phyloP scores from a whole-genome alignment of 768 basidiomycete species.

The Rhizopogon vinicolor region DNA sequence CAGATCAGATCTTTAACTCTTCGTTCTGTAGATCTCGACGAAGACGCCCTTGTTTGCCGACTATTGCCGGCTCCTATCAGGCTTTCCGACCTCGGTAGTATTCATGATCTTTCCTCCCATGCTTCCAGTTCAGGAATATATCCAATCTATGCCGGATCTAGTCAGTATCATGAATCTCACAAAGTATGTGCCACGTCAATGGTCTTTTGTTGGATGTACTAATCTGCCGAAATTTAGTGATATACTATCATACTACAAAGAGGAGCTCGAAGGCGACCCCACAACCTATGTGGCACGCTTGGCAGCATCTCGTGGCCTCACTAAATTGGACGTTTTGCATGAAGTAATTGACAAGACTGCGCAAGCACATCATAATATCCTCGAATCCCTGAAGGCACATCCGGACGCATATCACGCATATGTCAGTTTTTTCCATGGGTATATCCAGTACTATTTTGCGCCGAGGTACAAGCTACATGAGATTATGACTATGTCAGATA shows the following conservation, averaged over 20 bases:
- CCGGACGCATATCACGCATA: slow-evolving; percentile 11
- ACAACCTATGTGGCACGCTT: slow-evolving; percentile 31
- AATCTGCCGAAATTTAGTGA: slow-evolving; percentile 23
- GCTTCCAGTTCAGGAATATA: slow-evolving; percentile 23
- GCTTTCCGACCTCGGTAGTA: slow-evolving; percentile 21
- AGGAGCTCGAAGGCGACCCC: slow-evolving; percentile 31
- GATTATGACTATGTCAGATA: too few relatives aligned
- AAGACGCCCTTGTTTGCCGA: slow-evolving; percentile 10
- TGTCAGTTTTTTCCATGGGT: slow-evolving; percentile 11
- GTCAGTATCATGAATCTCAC: neutral
- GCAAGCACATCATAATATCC: slow-evolving; percentile 10
- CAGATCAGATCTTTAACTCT: neutral
- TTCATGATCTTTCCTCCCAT: slow-evolving; percentile 27
- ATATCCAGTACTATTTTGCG: slow-evolving; percentile 20
- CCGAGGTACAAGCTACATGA: too few relatives aligned
- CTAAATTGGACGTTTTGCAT: slow-evolving; percentile 24
- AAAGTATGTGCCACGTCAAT: neutral
- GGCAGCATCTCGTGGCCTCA: slow-evolving; percentile 16
- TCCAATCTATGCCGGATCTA: slow-evolving; percentile 29
- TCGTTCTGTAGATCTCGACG: neutral
- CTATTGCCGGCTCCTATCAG: slow-evolving; percentile 15
- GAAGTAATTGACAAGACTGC: slow-evolving; percentile 14
- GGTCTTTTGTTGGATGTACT: neutral
- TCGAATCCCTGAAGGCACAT: slow-evolving; percentile 19
- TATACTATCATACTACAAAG: slow-evolving; percentile 15